Percentiles rank a stretch among this genome's conserved stretches.
Conservation (phyloP, 2,329 filamentous ascomycete species). For the Epichloe sibirici region DNA sequence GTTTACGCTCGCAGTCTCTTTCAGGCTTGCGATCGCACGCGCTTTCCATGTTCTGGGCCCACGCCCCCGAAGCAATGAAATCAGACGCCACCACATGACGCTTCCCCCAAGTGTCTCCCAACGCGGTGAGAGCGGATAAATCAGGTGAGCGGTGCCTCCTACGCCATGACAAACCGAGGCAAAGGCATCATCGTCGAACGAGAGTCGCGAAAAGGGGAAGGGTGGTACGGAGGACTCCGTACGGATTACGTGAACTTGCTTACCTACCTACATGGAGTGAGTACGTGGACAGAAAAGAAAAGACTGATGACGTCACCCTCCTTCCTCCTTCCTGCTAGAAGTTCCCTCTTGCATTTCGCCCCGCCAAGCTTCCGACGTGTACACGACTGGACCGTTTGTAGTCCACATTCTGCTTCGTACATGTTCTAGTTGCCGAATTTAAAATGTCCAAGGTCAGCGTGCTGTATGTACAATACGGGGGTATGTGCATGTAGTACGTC, state of each 20-base stretch:
- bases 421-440: conserved; percentile 23
- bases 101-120: neutral
- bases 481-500: no score
- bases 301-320: conserved; percentile 10
- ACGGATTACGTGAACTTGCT: no score
- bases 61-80: neutral
- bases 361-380: no score
- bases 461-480: neutral
- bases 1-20: neutral
- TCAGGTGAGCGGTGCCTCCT: conserved; percentile 19
- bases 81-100: conserved; percentile 18
- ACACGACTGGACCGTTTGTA: conserved; percentile 11
- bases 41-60: no score
- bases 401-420: conserved; percentile 31
- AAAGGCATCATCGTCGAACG: no score
- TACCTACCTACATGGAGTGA: no score
- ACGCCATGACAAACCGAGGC: no score
- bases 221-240: no score
- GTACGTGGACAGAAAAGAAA: no score
- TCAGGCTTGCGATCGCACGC: no score
- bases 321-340: neutral
- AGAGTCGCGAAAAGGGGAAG: no score
- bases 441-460: neutral
- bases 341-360: no score
- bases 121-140: conserved; percentile 12